Percentiles rank a stretch among this genome's conserved stretches.
These are phyloP conservation scores for Pichia terricola DNA, from an alignment of 1,139 yeast genomes.

Conservation along the genomic window DNA sequence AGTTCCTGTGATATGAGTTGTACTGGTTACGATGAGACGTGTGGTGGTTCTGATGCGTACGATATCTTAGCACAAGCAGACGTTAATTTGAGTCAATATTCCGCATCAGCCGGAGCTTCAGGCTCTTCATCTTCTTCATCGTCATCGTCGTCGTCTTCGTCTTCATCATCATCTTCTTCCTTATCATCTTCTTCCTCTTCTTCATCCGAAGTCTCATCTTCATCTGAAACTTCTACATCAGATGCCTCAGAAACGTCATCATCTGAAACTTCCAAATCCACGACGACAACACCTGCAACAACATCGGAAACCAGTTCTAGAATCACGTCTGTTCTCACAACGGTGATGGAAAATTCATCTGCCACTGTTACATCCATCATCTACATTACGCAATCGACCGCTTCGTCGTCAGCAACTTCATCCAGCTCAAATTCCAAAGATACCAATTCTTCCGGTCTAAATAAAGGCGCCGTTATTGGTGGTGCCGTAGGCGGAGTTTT, in stretches of 20 bases:
- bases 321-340: constrained; percentile 20
- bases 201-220: constrained; percentile 11
- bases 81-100: constrained; percentile 14
- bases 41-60: constrained; percentile 37
- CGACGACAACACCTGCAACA: not conserved
- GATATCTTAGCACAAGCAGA: constrained; percentile 25
- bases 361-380: constrained; percentile 21
- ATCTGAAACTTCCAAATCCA: not conserved
- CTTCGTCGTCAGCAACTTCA: constrained; percentile 10
- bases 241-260: constrained; percentile 10
- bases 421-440: constrained; percentile 4
- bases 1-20: constrained; percentile 29
- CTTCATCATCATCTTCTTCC: constrained; percentile 10
- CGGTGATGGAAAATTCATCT: constrained; percentile 15
- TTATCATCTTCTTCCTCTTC: constrained; percentile 8
- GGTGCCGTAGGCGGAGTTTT: constrained; percentile 62
- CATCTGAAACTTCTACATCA: constrained; percentile 13
- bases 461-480: constrained; percentile 53
- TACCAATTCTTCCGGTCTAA: constrained; percentile 11
- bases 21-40: constrained; percentile 29
- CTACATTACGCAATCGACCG: constrained; percentile 17
- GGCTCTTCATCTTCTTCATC: constrained; percentile 17
- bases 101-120: constrained; percentile 18
- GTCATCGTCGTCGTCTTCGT: constrained; percentile 12
- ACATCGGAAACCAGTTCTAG: constrained; percentile 4